Evolutionary conservation across 768 basidiomycete species (phyloP).

Genomic region (Suillus ampliporus): DNA sequence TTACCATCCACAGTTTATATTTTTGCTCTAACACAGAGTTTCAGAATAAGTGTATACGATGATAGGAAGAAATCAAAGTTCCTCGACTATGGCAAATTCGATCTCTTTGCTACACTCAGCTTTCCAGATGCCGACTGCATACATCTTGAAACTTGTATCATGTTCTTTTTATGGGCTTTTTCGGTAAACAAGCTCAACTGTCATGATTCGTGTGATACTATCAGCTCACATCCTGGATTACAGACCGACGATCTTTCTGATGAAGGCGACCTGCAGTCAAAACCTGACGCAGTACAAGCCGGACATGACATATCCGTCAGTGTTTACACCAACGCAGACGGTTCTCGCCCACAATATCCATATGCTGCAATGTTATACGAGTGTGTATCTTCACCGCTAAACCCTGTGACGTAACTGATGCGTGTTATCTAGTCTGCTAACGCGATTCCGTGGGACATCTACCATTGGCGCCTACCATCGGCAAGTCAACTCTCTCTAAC

Average conservation of each 20-base stretch:
- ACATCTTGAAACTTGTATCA: slow-evolving; percentile 42
- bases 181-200: slow-evolving; percentile 27
- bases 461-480: slow-evolving; percentile 42
- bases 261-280: slow-evolving; percentile 40
- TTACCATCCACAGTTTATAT: background rate
- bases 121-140: slow-evolving; percentile 43
- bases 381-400: slow-evolving; percentile 27
- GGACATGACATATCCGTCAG: slow-evolving; percentile 39
- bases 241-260: slow-evolving; percentile 45
- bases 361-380: slow-evolving; percentile 47
- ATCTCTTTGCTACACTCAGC: slow-evolving; percentile 44
- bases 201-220: background rate
- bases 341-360: slow-evolving; percentile 36
- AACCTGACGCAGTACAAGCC: slow-evolving; percentile 40
- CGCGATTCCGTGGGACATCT: slow-evolving; percentile 43
- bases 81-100: slow-evolving; percentile 44
- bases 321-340: slow-evolving; percentile 34
- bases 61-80: slow-evolving; percentile 41
- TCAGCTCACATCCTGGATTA: slow-evolving; percentile 10
- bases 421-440: slow-evolving; percentile 31
- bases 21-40: background rate
- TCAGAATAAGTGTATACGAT: slow-evolving; percentile 40
- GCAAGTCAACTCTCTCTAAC: slow-evolving; percentile 19
- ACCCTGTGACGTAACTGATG: slow-evolving; percentile 20
- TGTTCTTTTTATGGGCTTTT: slow-evolving; percentile 47